Conservation (phyloP, 768 basidiomycete species). For the Boletus barrowsii region DNA sequence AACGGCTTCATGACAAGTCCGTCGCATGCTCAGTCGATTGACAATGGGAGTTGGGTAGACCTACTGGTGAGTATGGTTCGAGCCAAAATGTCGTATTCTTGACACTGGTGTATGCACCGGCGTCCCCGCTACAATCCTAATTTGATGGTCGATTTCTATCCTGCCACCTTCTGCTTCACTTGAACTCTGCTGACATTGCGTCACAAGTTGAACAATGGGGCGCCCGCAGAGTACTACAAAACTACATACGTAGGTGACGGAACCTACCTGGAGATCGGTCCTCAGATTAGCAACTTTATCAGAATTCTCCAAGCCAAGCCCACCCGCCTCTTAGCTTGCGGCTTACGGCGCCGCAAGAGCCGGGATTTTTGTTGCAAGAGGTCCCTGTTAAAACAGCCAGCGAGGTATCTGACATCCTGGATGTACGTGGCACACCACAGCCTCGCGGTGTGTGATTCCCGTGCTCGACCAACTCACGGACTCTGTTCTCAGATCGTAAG, state of each 20-base stretch:
- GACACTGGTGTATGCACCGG: background rate
- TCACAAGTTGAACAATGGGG: conserved; percentile 52
- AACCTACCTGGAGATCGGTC: background rate
- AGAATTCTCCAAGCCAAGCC: conserved; percentile 62
- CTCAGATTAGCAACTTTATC: conserved; percentile 2
- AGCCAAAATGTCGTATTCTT: background rate
- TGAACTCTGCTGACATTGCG: conserved; percentile 10
- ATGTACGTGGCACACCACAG: conserved; percentile 41
- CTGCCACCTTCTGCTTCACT: background rate
- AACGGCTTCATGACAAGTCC: conserved; percentile 21
- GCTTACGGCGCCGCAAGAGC: conserved; percentile 66
- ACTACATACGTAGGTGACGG: conserved; percentile 56
- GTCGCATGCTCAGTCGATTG: conserved; percentile 18
- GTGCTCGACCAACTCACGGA: background rate
- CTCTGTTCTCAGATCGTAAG: conserved; percentile 44
- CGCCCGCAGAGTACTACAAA: conserved; percentile 62
- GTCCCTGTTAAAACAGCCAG: conserved; percentile 70
- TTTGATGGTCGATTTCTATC: no score
- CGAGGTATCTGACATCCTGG: conserved; percentile 73
- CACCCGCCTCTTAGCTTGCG: conserved; percentile 73
- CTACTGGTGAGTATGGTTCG: conserved; percentile 25
- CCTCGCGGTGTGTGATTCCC: background rate
- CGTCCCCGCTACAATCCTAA: background rate
- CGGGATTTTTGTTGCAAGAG: conserved; percentile 69
- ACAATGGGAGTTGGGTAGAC: conserved; percentile 30